Base-by-base conservation (phyloP, 1,284 basidiomycete genomes). In the Gastroboletus turbinatus region DNA sequence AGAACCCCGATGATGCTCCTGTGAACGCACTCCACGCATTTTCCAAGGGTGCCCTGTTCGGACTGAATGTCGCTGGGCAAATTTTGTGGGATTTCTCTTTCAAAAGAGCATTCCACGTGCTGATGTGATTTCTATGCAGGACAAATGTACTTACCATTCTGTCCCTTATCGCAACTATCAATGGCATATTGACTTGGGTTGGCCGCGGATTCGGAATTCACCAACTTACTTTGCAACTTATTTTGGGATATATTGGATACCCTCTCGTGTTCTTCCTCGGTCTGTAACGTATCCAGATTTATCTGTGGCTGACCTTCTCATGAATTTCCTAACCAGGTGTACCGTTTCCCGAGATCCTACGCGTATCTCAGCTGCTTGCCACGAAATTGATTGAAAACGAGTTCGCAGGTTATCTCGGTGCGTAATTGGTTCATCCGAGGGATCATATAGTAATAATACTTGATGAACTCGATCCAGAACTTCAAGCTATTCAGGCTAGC, bases 361-460 rank as follows among this genome's bases (percentile, higher is more conserved):
- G 77, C 43, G 88, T 92, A 39, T 81, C 90, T n/a, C 82, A 87
- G 66, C 79, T 96, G 25, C 84, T 96, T 58, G 92, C 90, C 23
- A 90, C 87, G 39, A 96, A 96, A 73, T 81, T 96, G 61, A 81
- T 96, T 52, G 90, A 90, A 59, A 93, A 93, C 70, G 92, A 94
- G 75, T 96, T 95, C 65, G 87, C 87, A 50, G 93, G 88, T 9
- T 96, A 94, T 74, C 68, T 77, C 19, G 70, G 74, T 78, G 53
- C 52, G 75, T 71, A 17, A 43, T 33, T 49, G 17, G 10, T 40
- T 11, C 27, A 25, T 21, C 29, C n/a, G 30, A 8, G 7, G 25
- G 17, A 27, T 23, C 17, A 32, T 38, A n/a, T 48, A 13, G n/a
- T n/a, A n/a, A n/a, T n/a, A 3, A 23, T 23, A 23, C 21, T 44